Evolutionary conservation across 768 basidiomycete genomes (phyloP), one percentile per base, ranked within the genome.

Genomic region (Lentinula guzmanii): DNA sequence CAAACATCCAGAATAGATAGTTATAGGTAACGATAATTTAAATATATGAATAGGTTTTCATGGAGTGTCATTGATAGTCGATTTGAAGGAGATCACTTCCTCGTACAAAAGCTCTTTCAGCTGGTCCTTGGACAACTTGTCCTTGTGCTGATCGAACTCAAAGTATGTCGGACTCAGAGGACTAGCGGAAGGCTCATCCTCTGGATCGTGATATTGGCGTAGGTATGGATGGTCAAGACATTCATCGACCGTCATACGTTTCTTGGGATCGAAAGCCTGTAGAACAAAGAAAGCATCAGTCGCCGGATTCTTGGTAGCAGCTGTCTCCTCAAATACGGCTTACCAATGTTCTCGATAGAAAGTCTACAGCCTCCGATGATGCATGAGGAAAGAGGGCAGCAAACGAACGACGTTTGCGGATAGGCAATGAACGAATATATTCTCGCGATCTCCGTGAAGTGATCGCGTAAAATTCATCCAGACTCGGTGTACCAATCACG

Each of bases 381-480:
- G 91, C 91, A 61, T 86, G 83, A 4, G 93, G 91, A 77, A 92
- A 95, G 57, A 95, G 68, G 16, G 82, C 77, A 45, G 81, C 73
- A 71, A 95, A 92, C 13, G 87, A 77, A 50, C 82, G 78, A 67
- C 82, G 83, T 74, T 89, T 93, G 65, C 88, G 83, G 69, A 95
- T 92, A 50, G 91, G 92, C 61, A 95, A 77, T 5, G 89, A 86
- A 50, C 92, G 86, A 67, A 96, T 86, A 74, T 95, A 95, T 68
- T 95, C 91, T 61, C 90, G 83, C 58, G 91, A 93, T 55, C 92
- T 80, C 52, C 86, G 81, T 5, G 89, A 90, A 2, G 90, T 93
- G 72, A 95, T 95, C 41, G 90, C 86, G 74, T 94, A 90, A 72
- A 93, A 95, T 70, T 95, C 94, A 63, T 95, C 93, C 52, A 95